Evolutionary conservation across 768 basidiomycete genomes (phyloP).

Genomic region (Leccinellum luteum): DNA sequence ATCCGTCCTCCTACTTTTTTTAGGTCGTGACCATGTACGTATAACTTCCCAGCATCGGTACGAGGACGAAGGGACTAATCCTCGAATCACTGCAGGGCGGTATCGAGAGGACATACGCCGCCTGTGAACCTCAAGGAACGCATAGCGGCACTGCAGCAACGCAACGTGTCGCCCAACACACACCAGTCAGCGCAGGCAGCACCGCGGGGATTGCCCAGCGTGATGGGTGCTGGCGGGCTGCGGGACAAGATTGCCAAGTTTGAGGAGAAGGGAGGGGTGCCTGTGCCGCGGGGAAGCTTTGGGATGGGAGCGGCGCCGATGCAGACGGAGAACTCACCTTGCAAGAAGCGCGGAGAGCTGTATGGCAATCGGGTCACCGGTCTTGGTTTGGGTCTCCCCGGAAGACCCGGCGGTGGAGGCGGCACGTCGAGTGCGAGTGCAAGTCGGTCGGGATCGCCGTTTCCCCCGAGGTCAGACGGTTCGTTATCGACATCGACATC

Average conservation of each 20-base stretch:
- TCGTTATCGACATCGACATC: slow-evolving; percentile 5
- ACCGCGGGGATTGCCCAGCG: slow-evolving; percentile 25
- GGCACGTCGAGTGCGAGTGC: neutral
- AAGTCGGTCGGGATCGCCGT: slow-evolving; percentile 18
- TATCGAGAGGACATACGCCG: slow-evolving; percentile 25
- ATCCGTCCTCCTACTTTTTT: slow-evolving; percentile 1
- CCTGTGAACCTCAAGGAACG: slow-evolving; percentile 72
- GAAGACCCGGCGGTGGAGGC: neutral
- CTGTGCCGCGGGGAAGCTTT: slow-evolving; percentile 73
- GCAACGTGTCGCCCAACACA: slow-evolving; percentile 29
- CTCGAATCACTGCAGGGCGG: slow-evolving; percentile 18
- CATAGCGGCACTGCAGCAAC: slow-evolving; percentile 78
- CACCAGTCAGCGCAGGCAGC: slow-evolving; percentile 35
- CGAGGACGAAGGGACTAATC: slow-evolving; percentile 16
- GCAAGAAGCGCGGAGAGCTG: slow-evolving; percentile 59
- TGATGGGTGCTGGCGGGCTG: slow-evolving; percentile 31
- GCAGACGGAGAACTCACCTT: slow-evolving; percentile 42
- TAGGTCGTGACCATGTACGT: slow-evolving; percentile 24
- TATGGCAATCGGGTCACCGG: slow-evolving; percentile 68
- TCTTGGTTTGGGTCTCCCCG: slow-evolving; percentile 14
- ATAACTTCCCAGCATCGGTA: neutral
- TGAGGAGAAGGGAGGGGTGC: slow-evolving; percentile 73
- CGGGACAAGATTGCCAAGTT: slow-evolving; percentile 79
- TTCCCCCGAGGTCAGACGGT: slow-evolving; percentile 10
- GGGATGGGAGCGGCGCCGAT: slow-evolving; percentile 64